Base-by-base conservation (phyloP, 1,284 basidiomycete genomes). In the Takashimella tepidaria region DNA sequence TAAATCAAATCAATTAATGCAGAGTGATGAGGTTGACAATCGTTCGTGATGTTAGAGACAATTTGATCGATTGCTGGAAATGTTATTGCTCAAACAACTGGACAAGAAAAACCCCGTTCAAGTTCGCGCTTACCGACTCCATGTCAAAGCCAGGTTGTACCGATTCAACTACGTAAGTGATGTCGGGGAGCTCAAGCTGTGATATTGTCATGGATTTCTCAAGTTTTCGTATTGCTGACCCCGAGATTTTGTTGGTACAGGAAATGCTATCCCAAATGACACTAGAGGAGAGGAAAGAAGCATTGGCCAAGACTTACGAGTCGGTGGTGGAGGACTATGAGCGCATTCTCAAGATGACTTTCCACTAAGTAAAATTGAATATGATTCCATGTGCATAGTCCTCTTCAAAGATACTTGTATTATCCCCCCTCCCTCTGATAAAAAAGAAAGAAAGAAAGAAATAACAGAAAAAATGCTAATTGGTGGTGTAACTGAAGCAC, bases 231-330 rank as follows among this genome's bases (percentile, higher is more conserved):
- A 3, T 8, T 46, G 47, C 49, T 67, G 45, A 61, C 56, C 25
- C 31, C 8, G 31, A 37, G 40, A 55, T n/a, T n/a, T n/a, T n/a
- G n/a, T n/a, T n/a, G n/a, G n/a, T n/a, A 27, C 71, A 93, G 87
- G 92, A 96, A 78, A 82, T 88, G 51, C 80, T 97, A 49, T 84
- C 84, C 48, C 89, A 93, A 70, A 77, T 96, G 55, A 87, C 92
- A 50, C 86, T 87, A 61, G 79, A 85, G 49, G 93, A 98, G 70
- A 81, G 91, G 43, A 80, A 89, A 52, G 84, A 88, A 56, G 96
- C 93, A 70, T 79, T 98, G 47, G 88, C 95, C 70, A 89, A 95
- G 76, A 98, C 95, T 10, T 98, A 91, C 76, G 85, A 89, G 68
- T 86, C 81, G 55, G 91, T 98, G 13, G 78, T 81, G 50, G 85